Conservation (phyloP, 2,329 filamentous ascomycete genomes). For the Colletotrichum horii region DNA sequence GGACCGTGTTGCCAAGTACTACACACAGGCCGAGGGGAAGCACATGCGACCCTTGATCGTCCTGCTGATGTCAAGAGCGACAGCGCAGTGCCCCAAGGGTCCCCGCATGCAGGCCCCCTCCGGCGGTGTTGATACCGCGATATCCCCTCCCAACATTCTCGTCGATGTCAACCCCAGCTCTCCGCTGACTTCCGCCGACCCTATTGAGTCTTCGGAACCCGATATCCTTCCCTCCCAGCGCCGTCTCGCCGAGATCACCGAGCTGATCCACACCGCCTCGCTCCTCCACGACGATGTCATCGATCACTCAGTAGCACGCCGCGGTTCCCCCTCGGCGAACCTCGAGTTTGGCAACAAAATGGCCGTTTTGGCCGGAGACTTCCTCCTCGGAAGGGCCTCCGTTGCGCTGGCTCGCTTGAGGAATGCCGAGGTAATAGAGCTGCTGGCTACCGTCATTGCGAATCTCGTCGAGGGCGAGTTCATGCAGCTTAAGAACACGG, state of each 20-base stretch:
- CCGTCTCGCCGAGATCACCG: slow-evolving; percentile 92
- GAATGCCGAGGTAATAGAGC: slow-evolving; percentile 92
- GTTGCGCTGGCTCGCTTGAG: slow-evolving; percentile 89
- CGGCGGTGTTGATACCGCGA: slow-evolving; percentile 55
- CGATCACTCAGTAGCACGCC: slow-evolving; percentile 85
- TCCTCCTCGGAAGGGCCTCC: slow-evolving; percentile 89
- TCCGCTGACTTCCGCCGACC: slow-evolving; percentile 48
- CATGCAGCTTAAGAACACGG: slow-evolving; percentile 99
- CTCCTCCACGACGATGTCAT: slow-evolving; percentile 98
- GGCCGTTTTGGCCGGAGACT: slow-evolving; percentile 97
- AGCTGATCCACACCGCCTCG: slow-evolving; percentile 96
- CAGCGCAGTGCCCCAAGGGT: slow-evolving; percentile 74
- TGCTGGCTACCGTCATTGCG: slow-evolving; percentile 94
- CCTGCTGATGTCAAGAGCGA: slow-evolving; percentile 94
- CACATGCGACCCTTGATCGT: slow-evolving; percentile 95
- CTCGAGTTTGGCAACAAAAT: slow-evolving; percentile 98
- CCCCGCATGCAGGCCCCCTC: slow-evolving; percentile 39
- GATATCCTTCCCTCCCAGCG: slow-evolving; percentile 92
- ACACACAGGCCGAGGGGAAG: slow-evolving; percentile 95
- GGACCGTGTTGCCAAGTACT: slow-evolving; percentile 97
- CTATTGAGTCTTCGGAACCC: slow-evolving; percentile 44
- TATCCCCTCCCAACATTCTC: slow-evolving; percentile 65
- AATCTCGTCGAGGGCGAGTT: slow-evolving; percentile 99
- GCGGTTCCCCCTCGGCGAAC: slow-evolving; percentile 87
- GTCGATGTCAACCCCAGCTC: slow-evolving; percentile 79